Evolutionary conservation across 441 rosid species (phyloP).

Genomic region (Bruguiera hainesii): DNA sequence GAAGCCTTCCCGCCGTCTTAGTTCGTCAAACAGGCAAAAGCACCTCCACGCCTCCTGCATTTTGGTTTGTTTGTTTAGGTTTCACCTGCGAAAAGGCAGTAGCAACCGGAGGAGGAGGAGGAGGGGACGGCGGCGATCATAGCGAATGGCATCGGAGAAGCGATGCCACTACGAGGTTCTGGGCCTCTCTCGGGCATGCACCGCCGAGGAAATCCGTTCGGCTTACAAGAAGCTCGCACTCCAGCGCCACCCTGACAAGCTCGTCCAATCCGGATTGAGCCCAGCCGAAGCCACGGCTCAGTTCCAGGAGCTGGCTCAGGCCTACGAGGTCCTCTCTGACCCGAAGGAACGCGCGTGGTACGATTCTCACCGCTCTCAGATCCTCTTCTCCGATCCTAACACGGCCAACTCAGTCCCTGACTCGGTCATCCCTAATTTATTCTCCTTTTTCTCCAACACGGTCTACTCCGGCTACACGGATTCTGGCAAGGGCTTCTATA

Average conservation of each 20-base stretch:
- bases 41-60: no score
- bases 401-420: slow-evolving; percentile 38
- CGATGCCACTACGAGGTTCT: slow-evolving; percentile 92
- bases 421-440: slow-evolving; percentile 60
- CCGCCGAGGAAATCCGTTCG: slow-evolving; percentile 72
- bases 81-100: no score
- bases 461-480: slow-evolving; percentile 71
- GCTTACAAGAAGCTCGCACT: slow-evolving; percentile 80
- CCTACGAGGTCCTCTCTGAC: slow-evolving; percentile 86
- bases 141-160: slow-evolving; percentile 61
- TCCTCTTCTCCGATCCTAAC: slow-evolving; percentile 73
- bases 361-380: slow-evolving; percentile 91
- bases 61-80: no score
- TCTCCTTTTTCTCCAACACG: slow-evolving; percentile 70
- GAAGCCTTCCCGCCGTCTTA: no score
- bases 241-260: slow-evolving; percentile 96
- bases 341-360: slow-evolving; percentile 95
- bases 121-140: no score
- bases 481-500: slow-evolving; percentile 75
- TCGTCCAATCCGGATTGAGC: slow-evolving; percentile 70
- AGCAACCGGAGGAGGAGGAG: no score
- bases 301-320: slow-evolving; percentile 86
- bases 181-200: slow-evolving; percentile 51
- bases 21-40: no score
- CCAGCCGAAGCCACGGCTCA: slow-evolving; percentile 88